A percentile compares a stretch with the other conserved stretches of the same genome.
These are phyloP conservation scores for Neoscytalidium dimidiatum DNA, from an alignment of 2,329 filamentous ascomycete genomes.

Conservation along the genomic window DNA sequence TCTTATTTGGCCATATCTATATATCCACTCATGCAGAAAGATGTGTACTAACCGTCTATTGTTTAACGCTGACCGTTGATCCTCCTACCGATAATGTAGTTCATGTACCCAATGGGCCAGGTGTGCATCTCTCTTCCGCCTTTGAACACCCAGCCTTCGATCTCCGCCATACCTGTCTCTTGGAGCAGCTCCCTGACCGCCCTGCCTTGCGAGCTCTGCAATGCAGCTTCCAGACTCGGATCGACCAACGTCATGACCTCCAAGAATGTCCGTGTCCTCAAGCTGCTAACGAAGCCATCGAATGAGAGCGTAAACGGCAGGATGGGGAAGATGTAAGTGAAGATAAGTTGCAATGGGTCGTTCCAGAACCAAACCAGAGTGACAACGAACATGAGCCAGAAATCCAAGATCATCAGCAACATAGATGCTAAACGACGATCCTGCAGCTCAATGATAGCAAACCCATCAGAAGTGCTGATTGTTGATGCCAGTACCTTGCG, in stretches of 20 bases:
- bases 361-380: constrained; percentile 56
- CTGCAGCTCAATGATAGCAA: constrained; percentile 76
- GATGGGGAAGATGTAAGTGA: constrained; percentile 65
- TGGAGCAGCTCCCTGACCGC: neutral
- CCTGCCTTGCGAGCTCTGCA: constrained; percentile 41
- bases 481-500: constrained; percentile 64
- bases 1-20: no score
- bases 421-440: constrained; percentile 50
- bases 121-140: constrained; percentile 47
- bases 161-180: constrained; percentile 40
- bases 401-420: constrained; percentile 34
- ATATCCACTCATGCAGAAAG: no score
- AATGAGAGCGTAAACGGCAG: constrained; percentile 68
- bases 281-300: constrained; percentile 67
- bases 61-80: neutral
- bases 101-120: constrained; percentile 51
- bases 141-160: constrained; percentile 43
- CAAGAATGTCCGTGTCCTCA: constrained; percentile 66
- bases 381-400: constrained; percentile 54
- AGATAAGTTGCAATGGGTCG: constrained; percentile 60
- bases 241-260: constrained; percentile 64
- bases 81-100: constrained; percentile 43
- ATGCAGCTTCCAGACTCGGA: constrained; percentile 38
- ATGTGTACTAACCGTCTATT: neutral
- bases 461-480: constrained; percentile 64